These are phyloP conservation scores for Penicillium alfredii DNA, from an alignment of 495 filamentous ascomycete species.

Conservation along the genomic window DNA sequence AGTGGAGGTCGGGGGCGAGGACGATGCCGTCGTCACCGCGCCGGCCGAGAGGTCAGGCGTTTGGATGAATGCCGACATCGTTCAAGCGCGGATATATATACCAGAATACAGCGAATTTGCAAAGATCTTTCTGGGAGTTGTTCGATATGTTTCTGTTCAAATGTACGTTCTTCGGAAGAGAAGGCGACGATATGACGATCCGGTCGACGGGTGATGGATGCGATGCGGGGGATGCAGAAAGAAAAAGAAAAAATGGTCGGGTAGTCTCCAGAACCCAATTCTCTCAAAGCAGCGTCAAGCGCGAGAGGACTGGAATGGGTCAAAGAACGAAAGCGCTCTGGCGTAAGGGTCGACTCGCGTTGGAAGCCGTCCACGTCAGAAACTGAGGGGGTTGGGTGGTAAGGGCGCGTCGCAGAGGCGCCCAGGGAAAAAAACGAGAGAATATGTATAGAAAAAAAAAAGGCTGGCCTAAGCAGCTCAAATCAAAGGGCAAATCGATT, in stretches of 20 bases:
- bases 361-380: slow-evolving; percentile 23
- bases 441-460: slow-evolving; percentile 24
- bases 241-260: no score
- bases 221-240: slow-evolving; percentile 18
- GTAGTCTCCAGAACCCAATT: slow-evolving; percentile 17
- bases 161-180: background rate
- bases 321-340: slow-evolving; percentile 31
- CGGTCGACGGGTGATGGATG: slow-evolving; percentile 28
- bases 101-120: background rate
- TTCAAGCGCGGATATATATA: no score
- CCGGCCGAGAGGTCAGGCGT: no score
- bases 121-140: background rate
- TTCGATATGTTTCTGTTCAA: background rate
- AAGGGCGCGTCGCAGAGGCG: slow-evolving; percentile 43
- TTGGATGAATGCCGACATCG: no score
- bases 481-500: slow-evolving; percentile 16
- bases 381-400: slow-evolving; percentile 24
- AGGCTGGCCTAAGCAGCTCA: slow-evolving; percentile 43
- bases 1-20: slow-evolving; percentile 35
- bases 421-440: slow-evolving; percentile 21
- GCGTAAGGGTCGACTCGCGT: slow-evolving; percentile 16
- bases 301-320: slow-evolving; percentile 23
- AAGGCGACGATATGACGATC: slow-evolving; percentile 41
- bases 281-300: slow-evolving; percentile 43
- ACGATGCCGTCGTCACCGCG: slow-evolving; percentile 23